These are phyloP conservation scores for Strobilomyces dryophilus DNA, from an alignment of 768 basidiomycete genomes.

Conservation along the genomic window DNA sequence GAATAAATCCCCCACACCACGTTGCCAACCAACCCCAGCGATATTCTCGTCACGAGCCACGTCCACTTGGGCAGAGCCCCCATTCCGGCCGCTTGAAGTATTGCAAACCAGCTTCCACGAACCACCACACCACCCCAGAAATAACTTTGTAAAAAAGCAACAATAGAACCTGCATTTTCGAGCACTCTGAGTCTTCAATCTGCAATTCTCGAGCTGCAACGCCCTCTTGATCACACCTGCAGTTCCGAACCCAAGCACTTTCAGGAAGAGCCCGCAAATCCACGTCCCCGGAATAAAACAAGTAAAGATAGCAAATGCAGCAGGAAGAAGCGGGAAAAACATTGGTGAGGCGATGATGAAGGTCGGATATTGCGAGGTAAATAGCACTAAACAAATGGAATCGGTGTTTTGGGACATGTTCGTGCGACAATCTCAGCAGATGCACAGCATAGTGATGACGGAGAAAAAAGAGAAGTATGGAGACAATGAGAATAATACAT, in stretches of 20 bases:
- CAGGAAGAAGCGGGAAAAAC: too few species aligned
- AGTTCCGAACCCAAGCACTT: slow-evolving; percentile 14
- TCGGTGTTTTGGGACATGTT: too few species aligned
- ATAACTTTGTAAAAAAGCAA: background rate
- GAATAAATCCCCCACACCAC: background rate
- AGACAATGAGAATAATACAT: too few species aligned
- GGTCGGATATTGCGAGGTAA: too few species aligned
- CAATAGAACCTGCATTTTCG: background rate
- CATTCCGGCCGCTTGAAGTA: background rate
- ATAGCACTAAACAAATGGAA: too few species aligned
- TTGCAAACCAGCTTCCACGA: background rate
- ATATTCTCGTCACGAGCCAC: too few species aligned
- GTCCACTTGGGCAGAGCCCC: background rate
- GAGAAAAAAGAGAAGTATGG: too few species aligned
- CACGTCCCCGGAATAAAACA: slow-evolving; percentile 13
- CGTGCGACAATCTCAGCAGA: too few species aligned
- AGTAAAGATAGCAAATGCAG: too few species aligned
- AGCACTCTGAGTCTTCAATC: background rate
- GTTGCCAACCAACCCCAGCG: too few species aligned
- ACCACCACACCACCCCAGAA: background rate
- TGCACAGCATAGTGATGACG: too few species aligned
- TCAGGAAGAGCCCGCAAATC: slow-evolving; percentile 7
- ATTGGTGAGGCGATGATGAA: too few species aligned
- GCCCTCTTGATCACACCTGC: slow-evolving; percentile 9
- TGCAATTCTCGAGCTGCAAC: slow-evolving; percentile 25